These are phyloP conservation scores for Daldinia concentrica DNA, from an alignment of 495 filamentous ascomycete genomes.

Conservation along the genomic window DNA sequence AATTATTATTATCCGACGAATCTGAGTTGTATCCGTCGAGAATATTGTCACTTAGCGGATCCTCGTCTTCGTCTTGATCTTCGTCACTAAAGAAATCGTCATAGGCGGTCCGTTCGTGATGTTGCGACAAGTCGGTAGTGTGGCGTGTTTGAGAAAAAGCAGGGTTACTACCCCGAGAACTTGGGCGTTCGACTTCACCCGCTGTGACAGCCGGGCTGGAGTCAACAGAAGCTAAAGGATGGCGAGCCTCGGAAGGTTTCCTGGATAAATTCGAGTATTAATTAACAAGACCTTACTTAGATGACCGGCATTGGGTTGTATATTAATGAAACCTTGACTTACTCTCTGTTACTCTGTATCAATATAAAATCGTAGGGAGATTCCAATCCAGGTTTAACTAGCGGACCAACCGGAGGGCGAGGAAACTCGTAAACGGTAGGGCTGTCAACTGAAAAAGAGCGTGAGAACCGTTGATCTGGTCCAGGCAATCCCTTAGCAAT, in stretches of 20 bases:
- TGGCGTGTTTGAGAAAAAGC: constrained; percentile 49
- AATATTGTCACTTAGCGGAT: constrained; percentile 49
- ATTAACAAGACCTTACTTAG: constrained; percentile 33
- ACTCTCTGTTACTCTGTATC: constrained; percentile 36
- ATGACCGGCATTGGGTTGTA: constrained; percentile 33
- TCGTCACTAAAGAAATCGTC: constrained; percentile 52
- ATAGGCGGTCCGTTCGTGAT: constrained; percentile 37
- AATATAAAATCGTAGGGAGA: constrained; percentile 33
- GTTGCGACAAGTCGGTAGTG: constrained; percentile 40
- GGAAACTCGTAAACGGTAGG: constrained; percentile 67
- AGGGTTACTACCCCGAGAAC: constrained; percentile 50
- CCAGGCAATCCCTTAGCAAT: constrained; percentile 47
- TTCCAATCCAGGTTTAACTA: constrained; percentile 28
- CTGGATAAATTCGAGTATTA: constrained; percentile 44
- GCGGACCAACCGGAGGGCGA: constrained; percentile 28
- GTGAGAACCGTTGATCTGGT: constrained; percentile 59
- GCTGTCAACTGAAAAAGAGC: constrained; percentile 63
- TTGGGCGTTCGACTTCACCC: constrained; percentile 50
- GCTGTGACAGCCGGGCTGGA: constrained; percentile 36
- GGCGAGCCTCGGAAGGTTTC: constrained; percentile 34
- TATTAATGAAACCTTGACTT: constrained; percentile 43
- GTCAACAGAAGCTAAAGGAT: constrained; percentile 36
- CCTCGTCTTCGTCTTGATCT: constrained; percentile 46
- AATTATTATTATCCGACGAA: constrained; percentile 42
- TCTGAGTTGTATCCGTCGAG: constrained; percentile 47